Conservation (phyloP, 352 stramenopile species). For the Pythium rhizo-oryzae region DNA sequence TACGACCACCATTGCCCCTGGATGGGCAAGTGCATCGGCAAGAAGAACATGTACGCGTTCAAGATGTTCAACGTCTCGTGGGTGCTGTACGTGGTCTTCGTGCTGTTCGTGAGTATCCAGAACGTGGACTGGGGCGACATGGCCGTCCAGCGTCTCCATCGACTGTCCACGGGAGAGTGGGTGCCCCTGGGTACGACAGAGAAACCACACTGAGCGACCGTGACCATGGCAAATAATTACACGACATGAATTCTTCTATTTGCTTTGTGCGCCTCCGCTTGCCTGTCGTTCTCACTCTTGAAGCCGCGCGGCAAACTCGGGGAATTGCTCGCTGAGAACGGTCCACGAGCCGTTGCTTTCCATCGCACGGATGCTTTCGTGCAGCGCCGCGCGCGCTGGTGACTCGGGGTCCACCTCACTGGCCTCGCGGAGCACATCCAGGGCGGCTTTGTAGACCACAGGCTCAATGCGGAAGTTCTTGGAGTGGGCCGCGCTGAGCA, state of each 20-base stretch:
- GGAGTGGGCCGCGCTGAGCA: conserved; percentile 46
- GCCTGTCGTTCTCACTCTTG: not conserved
- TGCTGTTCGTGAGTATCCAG: conserved; percentile 59
- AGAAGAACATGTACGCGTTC: conserved; percentile 91
- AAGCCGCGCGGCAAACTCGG: conserved; percentile 16
- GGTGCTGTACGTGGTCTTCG: conserved; percentile 87
- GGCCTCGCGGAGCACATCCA: conserved; percentile 32
- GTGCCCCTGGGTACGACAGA: conserved; percentile 18
- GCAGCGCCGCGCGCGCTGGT: not conserved
- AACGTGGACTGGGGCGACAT: conserved; percentile 53
- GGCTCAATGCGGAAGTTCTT: conserved; percentile 42
- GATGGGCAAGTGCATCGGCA: conserved; percentile 95
- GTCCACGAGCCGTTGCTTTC: conserved; percentile 15
- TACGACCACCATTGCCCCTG: conserved; percentile 94
- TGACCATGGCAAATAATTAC: not conserved
- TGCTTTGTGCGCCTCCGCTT: not conserved
- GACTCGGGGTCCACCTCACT: not conserved
- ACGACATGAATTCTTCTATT: not conserved
- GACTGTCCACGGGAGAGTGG: conserved; percentile 29
- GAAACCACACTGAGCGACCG: conserved; percentile 1
- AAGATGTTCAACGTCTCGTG: conserved; percentile 87
- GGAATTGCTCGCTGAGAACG: not conserved
- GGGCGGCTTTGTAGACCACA: conserved; percentile 48
- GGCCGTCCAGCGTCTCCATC: conserved; percentile 43
- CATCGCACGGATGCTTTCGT: conserved; percentile 12